Conservation (phyloP, 2,329 filamentous ascomycete genomes). For the Alternaria arbusti region DNA sequence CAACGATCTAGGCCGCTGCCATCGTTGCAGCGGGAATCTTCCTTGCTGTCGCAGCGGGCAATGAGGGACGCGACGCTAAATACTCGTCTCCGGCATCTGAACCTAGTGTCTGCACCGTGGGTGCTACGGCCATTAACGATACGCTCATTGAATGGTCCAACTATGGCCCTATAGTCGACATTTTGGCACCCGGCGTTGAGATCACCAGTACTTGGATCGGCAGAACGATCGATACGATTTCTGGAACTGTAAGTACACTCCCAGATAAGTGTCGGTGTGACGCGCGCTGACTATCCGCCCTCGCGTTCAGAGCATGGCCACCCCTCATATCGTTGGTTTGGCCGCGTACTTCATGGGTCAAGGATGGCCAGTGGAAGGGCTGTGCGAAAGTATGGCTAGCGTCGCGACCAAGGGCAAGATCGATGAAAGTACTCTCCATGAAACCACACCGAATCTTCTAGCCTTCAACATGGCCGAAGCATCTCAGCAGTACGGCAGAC, state of each 20-base stretch:
- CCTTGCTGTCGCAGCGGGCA: slow-evolving; percentile 48
- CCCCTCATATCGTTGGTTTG: slow-evolving; percentile 72
- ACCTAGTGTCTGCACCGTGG: slow-evolving; percentile 48
- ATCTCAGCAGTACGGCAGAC: background rate
- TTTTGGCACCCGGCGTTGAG: slow-evolving; percentile 48
- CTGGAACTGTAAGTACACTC: slow-evolving; percentile 55
- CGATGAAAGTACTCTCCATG: slow-evolving; percentile 43
- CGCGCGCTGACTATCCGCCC: background rate
- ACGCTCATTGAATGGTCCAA: slow-evolving; percentile 45
- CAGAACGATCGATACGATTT: slow-evolving; percentile 54
- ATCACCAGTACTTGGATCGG: slow-evolving; percentile 55
- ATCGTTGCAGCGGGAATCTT: slow-evolving; percentile 45
- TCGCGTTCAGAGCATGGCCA: slow-evolving; percentile 61
- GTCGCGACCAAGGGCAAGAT: slow-evolving; percentile 49
- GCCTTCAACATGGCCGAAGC: slow-evolving; percentile 57
- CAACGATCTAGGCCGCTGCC: slow-evolving; percentile 32
- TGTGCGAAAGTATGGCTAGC: slow-evolving; percentile 56
- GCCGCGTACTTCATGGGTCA: slow-evolving; percentile 70
- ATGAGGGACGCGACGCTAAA: slow-evolving; percentile 34
- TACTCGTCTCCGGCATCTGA: slow-evolving; percentile 44
- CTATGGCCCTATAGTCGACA: slow-evolving; percentile 42
- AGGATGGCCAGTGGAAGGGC: slow-evolving; percentile 43
- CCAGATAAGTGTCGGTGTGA: background rate
- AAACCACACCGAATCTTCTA: slow-evolving; percentile 56
- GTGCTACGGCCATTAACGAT: slow-evolving; percentile 42